These are phyloP conservation scores for Leptographium wingfieldii DNA, from an alignment of 2,329 filamentous ascomycete genomes.

Conservation along the genomic window DNA sequence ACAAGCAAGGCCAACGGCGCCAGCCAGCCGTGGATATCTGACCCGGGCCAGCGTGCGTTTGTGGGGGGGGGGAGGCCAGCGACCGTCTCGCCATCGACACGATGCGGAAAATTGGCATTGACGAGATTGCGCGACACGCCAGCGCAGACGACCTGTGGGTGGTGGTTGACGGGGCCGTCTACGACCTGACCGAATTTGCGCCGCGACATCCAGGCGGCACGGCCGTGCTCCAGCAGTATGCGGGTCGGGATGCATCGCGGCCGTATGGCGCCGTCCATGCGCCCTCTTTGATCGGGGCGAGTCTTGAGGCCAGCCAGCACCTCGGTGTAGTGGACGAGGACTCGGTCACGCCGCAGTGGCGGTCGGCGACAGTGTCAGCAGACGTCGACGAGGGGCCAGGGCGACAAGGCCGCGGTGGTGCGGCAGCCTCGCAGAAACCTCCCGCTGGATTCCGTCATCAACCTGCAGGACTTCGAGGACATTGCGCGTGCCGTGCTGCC, in stretches of 20 bases:
- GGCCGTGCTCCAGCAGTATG: conserved; percentile 31
- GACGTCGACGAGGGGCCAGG: conserved; percentile 2
- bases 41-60: neutral
- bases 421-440: neutral
- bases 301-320: conserved; percentile 31
- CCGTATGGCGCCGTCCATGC: conserved; percentile 39
- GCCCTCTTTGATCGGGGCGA: conserved; percentile 24
- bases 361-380: conserved; percentile 6
- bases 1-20: neutral
- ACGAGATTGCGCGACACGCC: neutral
- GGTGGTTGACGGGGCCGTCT: conserved; percentile 1
- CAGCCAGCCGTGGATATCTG: neutral
- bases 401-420: too few relatives aligned
- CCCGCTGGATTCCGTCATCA: conserved; percentile 11
- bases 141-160: conserved; percentile 2
- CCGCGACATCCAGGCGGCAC: conserved; percentile 3
- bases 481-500: conserved; percentile 31
- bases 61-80: neutral
- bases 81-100: neutral
- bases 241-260: conserved; percentile 40
- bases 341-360: conserved; percentile 18
- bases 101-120: neutral
- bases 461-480: conserved; percentile 34
- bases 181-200: conserved; percentile 6
- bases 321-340: conserved; percentile 33